phyloP scores from a whole-genome alignment of 257 asterid genomes.

The Fraxinus excelsior region DNA sequence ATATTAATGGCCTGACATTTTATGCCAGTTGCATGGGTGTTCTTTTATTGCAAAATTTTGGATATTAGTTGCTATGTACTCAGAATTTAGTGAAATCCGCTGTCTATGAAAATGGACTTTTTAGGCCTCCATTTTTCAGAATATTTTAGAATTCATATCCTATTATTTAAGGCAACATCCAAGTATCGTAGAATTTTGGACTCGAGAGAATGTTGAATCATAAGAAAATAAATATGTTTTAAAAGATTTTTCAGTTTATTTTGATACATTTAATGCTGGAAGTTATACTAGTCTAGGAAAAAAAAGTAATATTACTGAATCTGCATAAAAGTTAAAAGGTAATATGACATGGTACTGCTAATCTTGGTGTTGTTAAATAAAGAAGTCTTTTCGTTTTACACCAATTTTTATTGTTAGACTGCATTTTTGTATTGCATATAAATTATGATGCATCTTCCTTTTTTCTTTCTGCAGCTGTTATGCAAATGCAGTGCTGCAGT shows the following conservation, averaged over 20 bases:
- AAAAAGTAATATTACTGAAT: not conserved
- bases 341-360: not conserved
- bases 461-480: slow-evolving; percentile 55
- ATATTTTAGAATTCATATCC: not conserved
- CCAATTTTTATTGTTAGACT: not conserved
- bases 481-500: slow-evolving; percentile 72
- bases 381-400: not conserved
- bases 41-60: no score
- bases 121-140: no score
- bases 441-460: slow-evolving; percentile 12
- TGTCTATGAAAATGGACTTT: no score
- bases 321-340: not conserved
- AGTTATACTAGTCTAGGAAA: not conserved
- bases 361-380: not conserved
- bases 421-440: not conserved
- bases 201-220: not conserved
- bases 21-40: no score
- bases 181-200: not conserved
- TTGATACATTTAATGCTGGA: not conserved
- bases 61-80: no score
- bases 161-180: not conserved
- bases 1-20: no score
- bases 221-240: no score
- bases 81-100: no score
- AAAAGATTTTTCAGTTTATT: not conserved